Evolutionary conservation across 352 stramenopile species (phyloP).

Genomic region (Phytophthora hibernalis): DNA sequence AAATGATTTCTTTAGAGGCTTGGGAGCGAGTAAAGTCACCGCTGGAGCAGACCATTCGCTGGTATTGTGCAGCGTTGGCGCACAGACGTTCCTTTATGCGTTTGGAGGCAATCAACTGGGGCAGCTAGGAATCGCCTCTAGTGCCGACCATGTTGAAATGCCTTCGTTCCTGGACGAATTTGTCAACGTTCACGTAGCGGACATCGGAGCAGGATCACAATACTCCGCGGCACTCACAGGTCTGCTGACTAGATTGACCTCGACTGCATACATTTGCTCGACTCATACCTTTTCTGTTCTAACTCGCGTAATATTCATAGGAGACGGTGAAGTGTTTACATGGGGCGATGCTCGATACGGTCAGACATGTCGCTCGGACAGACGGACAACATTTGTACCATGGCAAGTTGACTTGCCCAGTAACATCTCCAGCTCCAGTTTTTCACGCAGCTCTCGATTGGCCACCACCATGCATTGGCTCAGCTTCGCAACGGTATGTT

Average conservation of each 20-base stretch:
- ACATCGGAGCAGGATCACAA: slow-evolving; percentile 61
- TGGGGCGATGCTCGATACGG: slow-evolving; percentile 69
- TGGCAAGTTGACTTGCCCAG: slow-evolving; percentile 50
- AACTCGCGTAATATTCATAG: slow-evolving; percentile 22
- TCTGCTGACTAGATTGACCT: slow-evolving; percentile 8
- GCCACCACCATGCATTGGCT: slow-evolving; percentile 58
- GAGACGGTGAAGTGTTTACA: slow-evolving; percentile 65
- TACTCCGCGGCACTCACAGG: slow-evolving; percentile 65
- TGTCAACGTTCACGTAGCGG: slow-evolving; percentile 35
- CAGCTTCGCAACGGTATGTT: slow-evolving; percentile 58
- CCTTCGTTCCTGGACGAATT: slow-evolving; percentile 69
- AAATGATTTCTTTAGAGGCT: slow-evolving; percentile 66
- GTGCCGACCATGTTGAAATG: slow-evolving; percentile 54
- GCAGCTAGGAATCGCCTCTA: slow-evolving; percentile 62
- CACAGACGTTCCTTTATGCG: slow-evolving; percentile 64
- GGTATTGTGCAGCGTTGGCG: slow-evolving; percentile 53
- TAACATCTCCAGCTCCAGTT: slow-evolving; percentile 34
- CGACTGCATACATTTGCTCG: not conserved
- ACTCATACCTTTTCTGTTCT: too few species aligned
- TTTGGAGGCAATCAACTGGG: slow-evolving; percentile 76
- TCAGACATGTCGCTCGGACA: slow-evolving; percentile 52
- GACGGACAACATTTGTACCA: slow-evolving; percentile 66
- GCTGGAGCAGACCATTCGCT: slow-evolving; percentile 74
- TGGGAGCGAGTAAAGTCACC: slow-evolving; percentile 50
- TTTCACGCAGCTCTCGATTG: slow-evolving; percentile 69